These are phyloP conservation scores for Chaetomium fimeti DNA, from an alignment of 495 filamentous ascomycete species.

Conservation along the genomic window DNA sequence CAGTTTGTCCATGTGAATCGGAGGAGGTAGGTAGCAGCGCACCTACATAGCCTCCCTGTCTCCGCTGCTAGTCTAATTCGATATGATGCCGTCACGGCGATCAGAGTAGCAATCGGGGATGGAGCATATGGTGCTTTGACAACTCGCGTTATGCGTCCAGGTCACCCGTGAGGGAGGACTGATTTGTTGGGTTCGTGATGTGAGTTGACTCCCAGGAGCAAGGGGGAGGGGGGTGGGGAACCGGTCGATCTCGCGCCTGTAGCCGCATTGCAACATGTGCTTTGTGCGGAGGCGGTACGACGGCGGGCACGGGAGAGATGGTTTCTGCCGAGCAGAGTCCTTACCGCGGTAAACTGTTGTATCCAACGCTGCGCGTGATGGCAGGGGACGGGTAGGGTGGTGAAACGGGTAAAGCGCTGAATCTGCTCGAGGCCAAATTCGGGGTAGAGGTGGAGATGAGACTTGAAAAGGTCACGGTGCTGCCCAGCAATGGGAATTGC, in stretches of 20 bases:
- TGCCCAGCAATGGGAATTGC: not conserved
- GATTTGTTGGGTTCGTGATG: not conserved
- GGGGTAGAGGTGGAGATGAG: not conserved
- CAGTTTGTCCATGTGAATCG: not conserved
- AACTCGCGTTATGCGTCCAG: constrained; percentile 26
- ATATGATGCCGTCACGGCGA: not conserved
- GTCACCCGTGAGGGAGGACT: not conserved
- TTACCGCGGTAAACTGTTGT: not conserved
- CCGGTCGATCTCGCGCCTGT: constrained; percentile 32
- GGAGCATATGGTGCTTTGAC: constrained; percentile 33
- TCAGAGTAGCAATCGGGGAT: not conserved
- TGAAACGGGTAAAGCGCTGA: not conserved
- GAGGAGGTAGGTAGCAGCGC: not conserved
- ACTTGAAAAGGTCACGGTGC: not conserved
- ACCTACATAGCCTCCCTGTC: not conserved
- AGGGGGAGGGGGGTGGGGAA: too few relatives aligned
- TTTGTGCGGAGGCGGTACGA: constrained; percentile 11
- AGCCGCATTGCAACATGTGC: constrained; percentile 30
- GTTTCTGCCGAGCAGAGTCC: not conserved
- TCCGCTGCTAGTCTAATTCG: not conserved
- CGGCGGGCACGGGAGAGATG: not conserved
- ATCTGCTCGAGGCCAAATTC: not conserved
- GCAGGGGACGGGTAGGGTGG: not conserved
- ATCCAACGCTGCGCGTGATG: not conserved
- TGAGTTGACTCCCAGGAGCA: not conserved